A percentile compares a stretch with the other conserved stretches of the same genome.
Conservation (phyloP, 140 eudicot genomes). For the Erigeron philadelphicus region DNA sequence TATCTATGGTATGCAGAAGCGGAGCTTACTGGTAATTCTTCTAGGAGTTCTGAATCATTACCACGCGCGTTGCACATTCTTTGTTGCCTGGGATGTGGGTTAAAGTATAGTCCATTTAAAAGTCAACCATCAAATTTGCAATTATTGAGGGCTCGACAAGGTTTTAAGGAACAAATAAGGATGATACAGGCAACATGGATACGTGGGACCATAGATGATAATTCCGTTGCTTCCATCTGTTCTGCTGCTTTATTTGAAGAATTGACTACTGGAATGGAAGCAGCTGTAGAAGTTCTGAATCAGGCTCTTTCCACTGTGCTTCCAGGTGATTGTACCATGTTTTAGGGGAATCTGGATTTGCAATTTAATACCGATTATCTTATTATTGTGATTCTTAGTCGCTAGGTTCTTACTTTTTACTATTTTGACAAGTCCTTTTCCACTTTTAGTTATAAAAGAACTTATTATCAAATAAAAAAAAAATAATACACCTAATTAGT, state of each 20-base stretch:
- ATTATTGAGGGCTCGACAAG: constrained; percentile 82
- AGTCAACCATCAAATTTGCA: constrained; percentile 73
- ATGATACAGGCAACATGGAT: constrained; percentile 50
- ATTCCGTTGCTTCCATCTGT: constrained; percentile 68
- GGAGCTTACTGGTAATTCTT: constrained; percentile 48
- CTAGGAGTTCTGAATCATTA: constrained; percentile 44
- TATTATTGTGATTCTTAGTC: background rate
- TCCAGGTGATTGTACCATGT: constrained; percentile 50
- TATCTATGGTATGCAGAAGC: constrained; percentile 80
- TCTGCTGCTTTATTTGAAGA: constrained; percentile 95
- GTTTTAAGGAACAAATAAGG: constrained; percentile 69
- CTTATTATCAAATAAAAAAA: background rate
- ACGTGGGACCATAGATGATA: constrained; percentile 57
- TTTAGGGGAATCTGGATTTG: background rate
- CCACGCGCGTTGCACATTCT: constrained; percentile 73
- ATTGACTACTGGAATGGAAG: constrained; percentile 61
- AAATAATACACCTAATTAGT: background rate
- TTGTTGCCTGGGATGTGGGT: constrained; percentile 82
- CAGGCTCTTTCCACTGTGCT: constrained; percentile 77
- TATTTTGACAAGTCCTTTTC: background rate
- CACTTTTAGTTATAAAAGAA: background rate
- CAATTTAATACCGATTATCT: background rate
- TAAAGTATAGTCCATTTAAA: constrained; percentile 60
- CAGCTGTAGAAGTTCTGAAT: constrained; percentile 58
- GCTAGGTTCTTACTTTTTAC: background rate